Percentiles rank a stretch among this genome's conserved stretches.
These are phyloP conservation scores for Neltuma alba DNA, from an alignment of 306 rosid genomes.

Conservation along the genomic window DNA sequence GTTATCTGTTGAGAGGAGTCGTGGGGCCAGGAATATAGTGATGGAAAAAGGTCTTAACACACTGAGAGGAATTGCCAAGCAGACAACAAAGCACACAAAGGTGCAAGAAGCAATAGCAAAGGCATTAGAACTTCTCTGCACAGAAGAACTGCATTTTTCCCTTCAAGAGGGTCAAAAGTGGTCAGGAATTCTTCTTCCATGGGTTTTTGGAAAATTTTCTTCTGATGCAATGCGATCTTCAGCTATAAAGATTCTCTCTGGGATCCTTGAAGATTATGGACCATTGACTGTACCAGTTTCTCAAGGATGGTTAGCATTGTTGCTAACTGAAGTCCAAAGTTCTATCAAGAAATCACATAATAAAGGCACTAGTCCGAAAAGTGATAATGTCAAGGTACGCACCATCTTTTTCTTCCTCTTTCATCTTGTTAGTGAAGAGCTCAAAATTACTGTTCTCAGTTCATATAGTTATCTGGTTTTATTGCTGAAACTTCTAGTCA, in stretches of 20 bases:
- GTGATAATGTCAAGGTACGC: conserved; percentile 81
- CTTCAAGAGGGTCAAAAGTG: conserved; percentile 89
- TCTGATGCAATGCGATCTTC: conserved; percentile 69
- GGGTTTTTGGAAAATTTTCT: conserved; percentile 80
- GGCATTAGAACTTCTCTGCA: conserved; percentile 75
- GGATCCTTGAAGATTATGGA: conserved; percentile 78
- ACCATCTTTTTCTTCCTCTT: conserved; percentile 19
- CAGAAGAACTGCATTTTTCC: conserved; percentile 70
- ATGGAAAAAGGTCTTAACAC: conserved; percentile 89
- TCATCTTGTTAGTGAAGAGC: not conserved
- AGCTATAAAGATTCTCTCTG: conserved; percentile 75
- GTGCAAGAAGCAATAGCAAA: conserved; percentile 85
- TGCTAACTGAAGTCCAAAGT: conserved; percentile 64
- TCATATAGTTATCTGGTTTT: conserved; percentile 21
- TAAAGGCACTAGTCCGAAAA: conserved; percentile 61
- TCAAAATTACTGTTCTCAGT: conserved; percentile 22
- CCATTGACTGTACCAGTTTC: conserved; percentile 76
- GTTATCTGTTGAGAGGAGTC: conserved; percentile 82
- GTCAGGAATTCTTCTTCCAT: conserved; percentile 85
- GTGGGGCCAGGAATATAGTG: conserved; percentile 59
- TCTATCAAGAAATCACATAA: conserved; percentile 61
- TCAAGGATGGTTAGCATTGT: conserved; percentile 89
- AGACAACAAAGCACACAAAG: conserved; percentile 60
- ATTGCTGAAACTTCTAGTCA: conserved; percentile 27
- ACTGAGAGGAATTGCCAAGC: conserved; percentile 78